These are phyloP conservation scores for Akanthomyces lecanii DNA, from an alignment of 2,329 filamentous ascomycete genomes.

Conservation along the genomic window DNA sequence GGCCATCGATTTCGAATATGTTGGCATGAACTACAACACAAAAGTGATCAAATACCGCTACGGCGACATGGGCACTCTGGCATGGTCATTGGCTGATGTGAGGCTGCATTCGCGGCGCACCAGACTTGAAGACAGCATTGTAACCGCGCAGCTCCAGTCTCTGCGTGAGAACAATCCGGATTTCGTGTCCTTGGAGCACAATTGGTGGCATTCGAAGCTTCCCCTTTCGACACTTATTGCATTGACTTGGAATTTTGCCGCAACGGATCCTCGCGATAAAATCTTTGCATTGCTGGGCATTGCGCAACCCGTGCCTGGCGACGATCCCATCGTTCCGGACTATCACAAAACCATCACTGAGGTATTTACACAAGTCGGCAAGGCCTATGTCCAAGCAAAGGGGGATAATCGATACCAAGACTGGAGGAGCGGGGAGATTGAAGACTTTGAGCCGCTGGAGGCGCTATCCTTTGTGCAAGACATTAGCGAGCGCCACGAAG, in stretches of 20 bases:
- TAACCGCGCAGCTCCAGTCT: slow-evolving; percentile 1
- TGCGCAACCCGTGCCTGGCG: background rate
- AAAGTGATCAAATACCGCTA: slow-evolving; percentile 12
- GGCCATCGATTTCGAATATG: slow-evolving; percentile 14
- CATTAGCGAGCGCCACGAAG: slow-evolving; percentile 2
- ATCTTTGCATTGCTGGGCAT: slow-evolving; percentile 21
- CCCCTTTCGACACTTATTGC: slow-evolving; percentile 12
- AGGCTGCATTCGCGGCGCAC: slow-evolving; percentile 8
- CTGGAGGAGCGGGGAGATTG: slow-evolving; percentile 14
- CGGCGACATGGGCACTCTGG: slow-evolving; percentile 14
- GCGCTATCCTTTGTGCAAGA: slow-evolving; percentile 9
- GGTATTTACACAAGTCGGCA: slow-evolving; percentile 11
- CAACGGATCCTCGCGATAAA: slow-evolving; percentile 21
- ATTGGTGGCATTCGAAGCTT: background rate
- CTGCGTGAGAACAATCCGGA: background rate
- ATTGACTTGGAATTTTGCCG: slow-evolving; percentile 19
- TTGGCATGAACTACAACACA: slow-evolving; percentile 8
- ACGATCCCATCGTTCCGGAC: slow-evolving; percentile 13
- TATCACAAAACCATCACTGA: slow-evolving; percentile 14
- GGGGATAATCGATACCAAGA: slow-evolving; percentile 15
- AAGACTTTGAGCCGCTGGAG: slow-evolving; percentile 8
- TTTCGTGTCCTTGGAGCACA: slow-evolving; percentile 5
- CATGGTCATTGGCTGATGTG: slow-evolving; percentile 13
- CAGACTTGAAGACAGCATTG: slow-evolving; percentile 9
- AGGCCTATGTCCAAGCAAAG: slow-evolving; percentile 11